These are phyloP conservation scores for Odontarrhena argentea DNA, from an alignment of 345 rosid genomes.

Conservation along the genomic window DNA sequence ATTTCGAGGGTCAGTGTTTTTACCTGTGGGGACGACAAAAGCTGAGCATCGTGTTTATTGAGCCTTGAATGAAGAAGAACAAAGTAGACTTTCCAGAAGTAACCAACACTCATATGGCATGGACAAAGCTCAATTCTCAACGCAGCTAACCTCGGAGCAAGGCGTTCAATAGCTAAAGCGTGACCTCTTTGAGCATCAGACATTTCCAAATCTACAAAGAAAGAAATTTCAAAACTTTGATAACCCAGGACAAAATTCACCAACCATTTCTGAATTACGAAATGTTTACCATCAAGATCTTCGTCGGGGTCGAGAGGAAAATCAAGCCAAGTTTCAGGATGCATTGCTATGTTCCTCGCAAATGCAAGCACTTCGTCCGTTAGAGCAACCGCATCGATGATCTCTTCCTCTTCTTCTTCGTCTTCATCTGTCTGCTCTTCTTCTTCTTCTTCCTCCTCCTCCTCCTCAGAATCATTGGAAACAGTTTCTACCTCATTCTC, in stretches of 20 bases:
- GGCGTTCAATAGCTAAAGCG: constrained; percentile 82
- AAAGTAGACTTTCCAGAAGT: constrained; percentile 98
- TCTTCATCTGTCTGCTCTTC: constrained; percentile 35
- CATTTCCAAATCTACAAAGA: constrained; percentile 69
- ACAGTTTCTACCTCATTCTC: constrained; percentile 42
- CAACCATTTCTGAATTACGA: too few species aligned
- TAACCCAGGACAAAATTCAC: too few species aligned
- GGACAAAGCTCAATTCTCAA: constrained; percentile 90
- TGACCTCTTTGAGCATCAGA: constrained; percentile 94
- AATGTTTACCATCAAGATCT: constrained; percentile 64
- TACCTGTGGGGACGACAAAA: constrained; percentile 82
- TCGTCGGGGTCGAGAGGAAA: constrained; percentile 72
- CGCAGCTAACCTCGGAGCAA: constrained; percentile 79
- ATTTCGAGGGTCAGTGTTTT: constrained; percentile 25
- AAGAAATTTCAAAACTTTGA: neutral
- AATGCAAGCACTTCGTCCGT: constrained; percentile 82
- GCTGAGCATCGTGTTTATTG: constrained; percentile 67
- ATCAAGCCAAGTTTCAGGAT: constrained; percentile 95
- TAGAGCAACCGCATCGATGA: constrained; percentile 58
- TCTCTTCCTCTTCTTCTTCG: constrained; percentile 48
- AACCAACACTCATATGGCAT: constrained; percentile 77
- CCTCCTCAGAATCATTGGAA: constrained; percentile 59
- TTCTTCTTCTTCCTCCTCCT: constrained; percentile 46
- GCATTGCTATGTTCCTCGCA: constrained; percentile 81
- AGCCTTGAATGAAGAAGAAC: constrained; percentile 87